Evolutionary conservation across 352 stramenopile genomes (phyloP), one percentile per base, ranked within the genome.

Genomic region (Pythium oligandrum): DNA sequence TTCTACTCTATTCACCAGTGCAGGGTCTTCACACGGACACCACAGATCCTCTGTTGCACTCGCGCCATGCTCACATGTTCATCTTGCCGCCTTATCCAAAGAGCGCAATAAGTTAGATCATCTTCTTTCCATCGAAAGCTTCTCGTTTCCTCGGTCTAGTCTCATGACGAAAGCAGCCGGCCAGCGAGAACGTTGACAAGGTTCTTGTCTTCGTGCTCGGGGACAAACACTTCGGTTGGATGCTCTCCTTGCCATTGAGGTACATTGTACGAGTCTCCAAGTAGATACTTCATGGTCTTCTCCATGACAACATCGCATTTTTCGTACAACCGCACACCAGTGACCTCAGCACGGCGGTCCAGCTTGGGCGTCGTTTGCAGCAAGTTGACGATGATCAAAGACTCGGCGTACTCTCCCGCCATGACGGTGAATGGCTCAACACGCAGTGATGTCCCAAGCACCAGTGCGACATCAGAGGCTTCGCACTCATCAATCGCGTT

Each of bases 401-500:
- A 75, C 31, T 83, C 76, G 34, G 77, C 79, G 61, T 81, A 93
- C 36, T 83, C 75, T 9, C 82, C 79, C 4, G 82, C 82, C 79
- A 93, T 93, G 51, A 88, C 82, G 3, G 72, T 85, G 44, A 93
- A 93, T 6, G 82, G 82, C 50, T 90, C 82, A 9, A 93, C 82
- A 7, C 78, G 65, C 44, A 90, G 63, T 45, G 78, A 90, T 38
- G 82, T 93, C 7, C 82, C 82, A 0, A 93, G 68, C 48, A 93
- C 82, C 6, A 93, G 66, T 36, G 82, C 82, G 11, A 90, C 75
- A 56, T 93, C 82, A 4, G 78, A 71, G 2, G 66, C 75, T 42
- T 93, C 82, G 53, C 79, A 90, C 64, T 90, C 71, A 55, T 93
- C 79, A 59, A 93, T 90, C 11, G 79, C 82, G 30, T 66, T 43